A percentile compares a stretch with the other conserved stretches of the same genome.
Evolutionary conservation across 2,329 filamentous ascomycete species (phyloP).

Genomic region (Xylaria polymorpha): DNA sequence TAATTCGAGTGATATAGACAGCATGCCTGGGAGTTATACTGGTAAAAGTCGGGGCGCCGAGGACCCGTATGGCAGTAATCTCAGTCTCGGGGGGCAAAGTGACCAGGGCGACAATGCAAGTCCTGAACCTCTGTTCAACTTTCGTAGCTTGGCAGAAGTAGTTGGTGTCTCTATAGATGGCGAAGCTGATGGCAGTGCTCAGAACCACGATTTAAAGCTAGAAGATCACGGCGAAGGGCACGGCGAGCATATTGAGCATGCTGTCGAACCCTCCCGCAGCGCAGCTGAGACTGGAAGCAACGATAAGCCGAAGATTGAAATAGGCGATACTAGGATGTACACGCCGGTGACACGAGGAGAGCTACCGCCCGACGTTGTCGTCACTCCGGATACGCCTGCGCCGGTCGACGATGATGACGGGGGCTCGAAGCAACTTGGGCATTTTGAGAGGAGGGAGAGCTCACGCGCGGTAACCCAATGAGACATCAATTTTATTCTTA

Average conservation of each 20-base stretch:
- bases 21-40: conserved; percentile 65
- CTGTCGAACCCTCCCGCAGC: conserved; percentile 32
- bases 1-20: conserved; percentile 80
- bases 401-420: conserved; percentile 52
- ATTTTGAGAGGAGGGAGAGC: conserved; percentile 53
- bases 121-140: conserved; percentile 89
- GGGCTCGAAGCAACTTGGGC: conserved; percentile 58
- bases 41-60: conserved; percentile 55
- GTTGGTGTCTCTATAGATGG: conserved; percentile 74
- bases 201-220: conserved; percentile 53
- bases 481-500: conserved; percentile 3
- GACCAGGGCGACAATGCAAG: conserved; percentile 64
- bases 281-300: conserved; percentile 29
- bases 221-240: conserved; percentile 38
- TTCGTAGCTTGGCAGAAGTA: conserved; percentile 85
- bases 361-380: conserved; percentile 57
- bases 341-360: conserved; percentile 32
- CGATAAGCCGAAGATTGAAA: conserved; percentile 33
- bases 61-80: conserved; percentile 65
- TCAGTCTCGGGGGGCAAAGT: conserved; percentile 61
- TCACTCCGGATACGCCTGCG: conserved; percentile 64
- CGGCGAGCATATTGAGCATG: conserved; percentile 53
- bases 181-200: conserved; percentile 39
- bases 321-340: conserved; percentile 43
- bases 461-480: conserved; percentile 52